Percentiles rank a stretch among this genome's conserved stretches.
phyloP scores from a whole-genome alignment of 2,329 filamentous ascomycete species.

The Penicillium griseofulvum region DNA sequence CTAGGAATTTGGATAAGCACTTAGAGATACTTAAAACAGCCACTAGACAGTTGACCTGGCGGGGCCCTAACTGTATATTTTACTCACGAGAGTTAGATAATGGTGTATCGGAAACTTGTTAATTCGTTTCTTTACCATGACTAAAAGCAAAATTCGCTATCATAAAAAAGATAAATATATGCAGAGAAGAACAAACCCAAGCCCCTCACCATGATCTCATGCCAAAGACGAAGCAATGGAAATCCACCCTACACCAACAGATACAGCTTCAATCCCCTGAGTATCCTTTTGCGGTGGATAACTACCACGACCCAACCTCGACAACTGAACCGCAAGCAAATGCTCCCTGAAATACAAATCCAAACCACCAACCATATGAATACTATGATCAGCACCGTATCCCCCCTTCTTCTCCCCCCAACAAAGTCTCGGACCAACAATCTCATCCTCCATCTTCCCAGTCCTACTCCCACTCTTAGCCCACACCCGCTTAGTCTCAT shows the following conservation, averaged over 20 bases:
- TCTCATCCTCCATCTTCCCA: constrained; percentile 18
- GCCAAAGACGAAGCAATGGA: neutral
- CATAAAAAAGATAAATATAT: neutral
- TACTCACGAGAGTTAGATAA: neutral
- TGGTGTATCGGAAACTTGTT: neutral
- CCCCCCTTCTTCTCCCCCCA: constrained; percentile 18
- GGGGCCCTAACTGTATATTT: neutral
- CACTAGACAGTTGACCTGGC: neutral
- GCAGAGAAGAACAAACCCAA: neutral
- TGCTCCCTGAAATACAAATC: constrained; percentile 20
- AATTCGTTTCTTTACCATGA: neutral
- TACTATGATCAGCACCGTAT: constrained; percentile 10
- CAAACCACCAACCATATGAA: constrained; percentile 15
- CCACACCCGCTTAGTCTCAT: constrained; percentile 20
- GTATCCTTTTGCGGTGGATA: constrained; percentile 17
- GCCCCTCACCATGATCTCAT: neutral
- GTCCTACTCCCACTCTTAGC: constrained; percentile 13
- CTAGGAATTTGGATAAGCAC: too few relatives aligned
- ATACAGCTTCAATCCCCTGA: constrained; percentile 9
- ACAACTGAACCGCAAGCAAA: constrained; percentile 16
- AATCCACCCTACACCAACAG: neutral
- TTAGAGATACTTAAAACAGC: too few relatives aligned
- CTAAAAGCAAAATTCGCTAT: neutral
- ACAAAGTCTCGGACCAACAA: constrained; percentile 12
- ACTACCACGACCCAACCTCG: constrained; percentile 10